Evolutionary conservation across 495 filamentous ascomycete species (phyloP), one percentile per base, ranked within the genome.

Genomic region (Wilcoxina mikolae): DNA sequence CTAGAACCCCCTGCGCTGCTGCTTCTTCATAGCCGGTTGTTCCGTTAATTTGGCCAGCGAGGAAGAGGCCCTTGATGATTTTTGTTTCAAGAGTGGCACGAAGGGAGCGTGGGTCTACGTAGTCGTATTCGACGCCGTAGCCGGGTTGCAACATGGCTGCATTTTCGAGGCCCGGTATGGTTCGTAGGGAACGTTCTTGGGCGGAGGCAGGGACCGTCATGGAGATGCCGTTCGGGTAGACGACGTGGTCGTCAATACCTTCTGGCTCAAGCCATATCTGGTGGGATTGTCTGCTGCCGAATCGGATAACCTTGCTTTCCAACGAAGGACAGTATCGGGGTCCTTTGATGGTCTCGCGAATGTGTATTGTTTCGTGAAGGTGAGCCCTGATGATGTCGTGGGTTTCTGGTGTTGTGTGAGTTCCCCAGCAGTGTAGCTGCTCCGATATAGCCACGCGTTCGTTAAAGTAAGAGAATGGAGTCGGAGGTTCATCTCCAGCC

Each of bases 1-100:
- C 93, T 17, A 98, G 72, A 61, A 98, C 77, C 28, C 91, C 91
- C 68, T 98, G 91, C 10, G 84, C 88, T 0, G 91, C 86, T 1
- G 91, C 91, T 71, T 98, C 91, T 69, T 98, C 91, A 69, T 98
- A 98, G 2, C 91, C 91, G 0, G 91, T 98, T 0, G 91, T 98
- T 39, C 91, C 91, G 70, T 98, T 98, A 68, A 98, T 95, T 65
- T 98, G 91, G 15, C 91, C 91, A 1, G 91, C 91, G 17, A 98
- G 77, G 71, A 84, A 98, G 5, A 98, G 77, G 28, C 91, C 91
- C 28, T 73, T 73, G 56, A 98, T 94, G 23, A 84, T 70, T 68
- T 98, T 98, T 4, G 91, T 96, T 65, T 98, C 93, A 7, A 98
- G 78, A 0, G 91, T 88, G 20, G 84, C 78, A 57, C 80, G 81